Base-by-base conservation (phyloP, 2,329 filamentous ascomycete genomes). In the Shiraia sp. region DNA sequence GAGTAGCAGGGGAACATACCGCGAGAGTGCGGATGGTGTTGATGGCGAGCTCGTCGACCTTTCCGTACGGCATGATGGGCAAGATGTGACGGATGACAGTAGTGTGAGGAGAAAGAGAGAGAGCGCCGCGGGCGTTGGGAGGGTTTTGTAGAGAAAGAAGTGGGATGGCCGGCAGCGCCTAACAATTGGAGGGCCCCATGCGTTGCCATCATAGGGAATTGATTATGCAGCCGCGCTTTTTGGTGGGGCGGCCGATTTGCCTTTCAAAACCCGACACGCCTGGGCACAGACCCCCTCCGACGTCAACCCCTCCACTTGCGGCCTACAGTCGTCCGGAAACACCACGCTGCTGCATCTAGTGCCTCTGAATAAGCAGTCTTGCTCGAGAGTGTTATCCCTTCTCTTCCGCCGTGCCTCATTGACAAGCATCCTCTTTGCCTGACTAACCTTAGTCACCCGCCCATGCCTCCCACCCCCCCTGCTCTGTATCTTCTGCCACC, bases 21-120 rank as follows among this genome's bases (percentile, higher is more conserved):
- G 93, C 91, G 65, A 99, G 83, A 71, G 90, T 77, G 74, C 93
- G 89, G 80, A 99, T 97, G 75, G 92, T 96, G 86, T 97, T 97
- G 79, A 99, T 90, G 70, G 90, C 88, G 76, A 90, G 83, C 80
- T 86, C 79, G 75, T 99, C 93, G 70, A 85, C 74, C 68, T 97
- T 88, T 72, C 81, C 81, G 82, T 88, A 96, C 74, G 85, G 85
- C 92, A 97, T 97, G 66, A 72, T 82, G 71, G 74, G 58, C 49
- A 59, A 44, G 48, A 43, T 46, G 42, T 45, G 19, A 22, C 19
- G 19, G 8, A 22, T 22, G 19, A 8, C 19, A 22, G 19, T 22
- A 22, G 19, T 40, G 40, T 38, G 38, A 37, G 47, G 40, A 38
- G 40, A 36, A 45, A 42, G 36, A 45, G 47, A 51, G 47, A 41